Base-by-base conservation (phyloP, 768 basidiomycete genomes). In the Russula vinacea region DNA sequence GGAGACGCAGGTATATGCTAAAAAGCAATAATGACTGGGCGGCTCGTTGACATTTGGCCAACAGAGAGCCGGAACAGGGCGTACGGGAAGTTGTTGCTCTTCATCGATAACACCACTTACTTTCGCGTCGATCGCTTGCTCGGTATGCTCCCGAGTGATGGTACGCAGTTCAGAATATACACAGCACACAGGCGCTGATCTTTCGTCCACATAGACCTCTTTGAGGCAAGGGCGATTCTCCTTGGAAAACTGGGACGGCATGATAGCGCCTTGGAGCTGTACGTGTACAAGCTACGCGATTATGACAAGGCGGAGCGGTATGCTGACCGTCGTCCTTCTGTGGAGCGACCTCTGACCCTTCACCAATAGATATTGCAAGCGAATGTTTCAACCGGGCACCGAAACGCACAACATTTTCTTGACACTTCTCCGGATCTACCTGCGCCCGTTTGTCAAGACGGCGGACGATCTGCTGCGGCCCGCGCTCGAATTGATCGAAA, bases 251-350 rank as follows among this genome's bases (percentile, higher is more conserved):
- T 98, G 65, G 93, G 90, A 1, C 85, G 92, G 59, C 96, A 98
- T 66, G 93, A 97, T 66, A 92, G 88, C 65, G 94, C 96, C 0
- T 82, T 98, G n/a, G 92, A 95, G 71, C 82, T 96, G 16, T 99
- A 98, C 73, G 94, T 95, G 7, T 89, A 98, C 71, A 84, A 86
- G 40, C 79, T 98, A 37, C 82, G 87, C 44, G 89, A 95, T 71
- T 93, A 88, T 73, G 65, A 76, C 32, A 93, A 93, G 66, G 97
- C 97, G 0, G 97, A 98, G 78, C 86, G 90, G 92, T 95, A 70
- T 67, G 87, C 73, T 22, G 32, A 40, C 10, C 22, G 33, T 9
- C 35, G 11, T 14, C 13, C 16, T 22, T 54, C 32, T n/a, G 14
- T 22, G n/a, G 9, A 11, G n/a, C 29, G n/a, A 33, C 54, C 32